A percentile compares a stretch with the other conserved stretches of the same genome.
Evolutionary conservation across 2,329 filamentous ascomycete genomes (phyloP).

Genomic region (Fusarium vanettenii): DNA sequence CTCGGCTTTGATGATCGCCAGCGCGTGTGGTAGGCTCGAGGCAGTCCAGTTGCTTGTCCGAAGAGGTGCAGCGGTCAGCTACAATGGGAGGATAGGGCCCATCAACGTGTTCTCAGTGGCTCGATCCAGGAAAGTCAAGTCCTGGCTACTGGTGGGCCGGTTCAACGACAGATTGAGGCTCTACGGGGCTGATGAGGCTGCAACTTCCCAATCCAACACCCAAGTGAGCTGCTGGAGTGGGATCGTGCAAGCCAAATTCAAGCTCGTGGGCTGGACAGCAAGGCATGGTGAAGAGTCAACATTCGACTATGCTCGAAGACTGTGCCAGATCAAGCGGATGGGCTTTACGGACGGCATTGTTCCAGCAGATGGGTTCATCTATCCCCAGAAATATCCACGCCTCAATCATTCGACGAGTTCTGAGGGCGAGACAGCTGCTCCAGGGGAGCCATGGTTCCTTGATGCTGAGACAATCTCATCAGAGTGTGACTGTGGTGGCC

Average conservation of each 20-base stretch:
- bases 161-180: neutral
- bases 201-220: fast-evolving
- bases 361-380: neutral
- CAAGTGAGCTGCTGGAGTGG: neutral
- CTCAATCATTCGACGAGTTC: neutral
- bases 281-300: neutral
- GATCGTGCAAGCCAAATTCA: neutral
- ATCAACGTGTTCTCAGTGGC: neutral
- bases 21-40: slow-evolving; percentile 5
- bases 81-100: neutral
- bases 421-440: no score
- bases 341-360: neutral
- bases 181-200: neutral
- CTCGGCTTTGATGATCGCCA: slow-evolving; percentile 22
- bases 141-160: neutral
- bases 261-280: neutral
- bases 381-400: neutral
- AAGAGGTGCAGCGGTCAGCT: neutral
- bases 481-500: neutral
- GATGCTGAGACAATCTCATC: neutral
- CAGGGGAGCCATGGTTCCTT: neutral
- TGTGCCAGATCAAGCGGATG: neutral
- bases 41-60: slow-evolving; percentile 3
- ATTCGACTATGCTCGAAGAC: neutral
- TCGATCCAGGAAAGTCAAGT: neutral